Evolutionary conservation across 768 basidiomycete species (phyloP), one percentile per base, ranked within the genome.

Genomic region (Mycena epipterygia): DNA sequence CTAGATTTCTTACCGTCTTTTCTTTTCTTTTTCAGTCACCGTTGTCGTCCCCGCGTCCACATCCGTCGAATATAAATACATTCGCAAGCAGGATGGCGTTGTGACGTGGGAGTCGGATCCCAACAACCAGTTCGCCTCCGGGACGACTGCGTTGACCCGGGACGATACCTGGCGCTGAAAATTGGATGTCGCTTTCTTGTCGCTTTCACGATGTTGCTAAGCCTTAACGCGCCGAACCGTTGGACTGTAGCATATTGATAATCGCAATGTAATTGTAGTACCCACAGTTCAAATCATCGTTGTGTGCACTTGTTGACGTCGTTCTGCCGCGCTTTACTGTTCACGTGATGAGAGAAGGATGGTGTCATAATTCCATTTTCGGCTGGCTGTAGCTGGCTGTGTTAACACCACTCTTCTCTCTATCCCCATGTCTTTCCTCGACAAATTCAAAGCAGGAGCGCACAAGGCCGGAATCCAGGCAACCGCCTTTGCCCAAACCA

Each of bases 391-490:
- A n/a, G n/a, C n/a, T 41, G 25, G 52, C 32, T 33, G 52, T 33
- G 33, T 19, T 32, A n/a, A 37, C 23, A 30, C 29, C 46, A 48
- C 30, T 64, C 33, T 49, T 23, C 41, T 44, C n/a, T 21, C 16
- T 53, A 21, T n/a, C 57, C 37, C 55, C 39, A 85, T 87, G 84
- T 85, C 85, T 29, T 79, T 95, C 81, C 82, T 96, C 59, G 92
- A 94, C 78, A 95, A 95, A 81, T 93, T 96, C 84, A 89, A 84
- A 71, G 86, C 86, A 67, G 93, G 93, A 8, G 95, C 95, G 0
- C 88, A 91, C 81, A 94, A 95, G 79, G 95, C 95, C 1, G 90
- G 91, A 29, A 82, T 91, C 0, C 95, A 96, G 75, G 95, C 95
- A 0, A 87, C 91, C 0, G 89, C 93, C 0, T 92, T 96, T 73